phyloP scores from a whole-genome alignment of 768 basidiomycete species.

The Tricholoma furcatifolium region DNA sequence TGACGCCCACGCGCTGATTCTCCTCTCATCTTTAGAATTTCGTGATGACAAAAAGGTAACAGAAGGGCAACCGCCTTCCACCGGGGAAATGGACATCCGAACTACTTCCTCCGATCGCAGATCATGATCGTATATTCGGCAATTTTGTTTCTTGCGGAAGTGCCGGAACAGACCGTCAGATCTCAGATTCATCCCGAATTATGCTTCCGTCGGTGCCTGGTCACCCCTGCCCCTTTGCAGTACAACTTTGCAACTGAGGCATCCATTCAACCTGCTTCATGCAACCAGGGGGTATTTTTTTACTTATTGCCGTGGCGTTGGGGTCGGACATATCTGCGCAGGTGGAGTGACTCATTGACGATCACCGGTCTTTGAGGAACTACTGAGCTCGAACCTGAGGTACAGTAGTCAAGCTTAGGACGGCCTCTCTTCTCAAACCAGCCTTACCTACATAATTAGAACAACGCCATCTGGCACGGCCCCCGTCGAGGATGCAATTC shows the following conservation, averaged over 20 bases:
- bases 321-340: too few species aligned
- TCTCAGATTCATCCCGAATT: slow-evolving; percentile 16
- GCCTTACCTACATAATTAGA: too few species aligned
- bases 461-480: too few species aligned
- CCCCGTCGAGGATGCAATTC: too few species aligned
- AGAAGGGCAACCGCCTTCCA: slow-evolving; percentile 1
- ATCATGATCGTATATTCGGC: slow-evolving; percentile 36
- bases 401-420: too few species aligned
- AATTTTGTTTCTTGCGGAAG: slow-evolving; percentile 19
- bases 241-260: background rate
- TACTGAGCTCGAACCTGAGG: too few species aligned
- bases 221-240: background rate
- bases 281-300: too few species aligned
- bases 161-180: slow-evolving; percentile 19
- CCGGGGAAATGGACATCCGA: slow-evolving; percentile 10
- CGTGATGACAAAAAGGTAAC: slow-evolving; percentile 15
- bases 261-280: too few species aligned
- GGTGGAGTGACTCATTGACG: too few species aligned
- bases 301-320: too few species aligned
- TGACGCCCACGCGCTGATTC: background rate
- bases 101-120: slow-evolving; percentile 24
- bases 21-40: slow-evolving; percentile 1
- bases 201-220: slow-evolving; percentile 34
- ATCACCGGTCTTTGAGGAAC: too few species aligned
- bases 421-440: too few species aligned